Conservation (phyloP, 73 alveolate species). For the Tetrahymena thermophila region DNA sequence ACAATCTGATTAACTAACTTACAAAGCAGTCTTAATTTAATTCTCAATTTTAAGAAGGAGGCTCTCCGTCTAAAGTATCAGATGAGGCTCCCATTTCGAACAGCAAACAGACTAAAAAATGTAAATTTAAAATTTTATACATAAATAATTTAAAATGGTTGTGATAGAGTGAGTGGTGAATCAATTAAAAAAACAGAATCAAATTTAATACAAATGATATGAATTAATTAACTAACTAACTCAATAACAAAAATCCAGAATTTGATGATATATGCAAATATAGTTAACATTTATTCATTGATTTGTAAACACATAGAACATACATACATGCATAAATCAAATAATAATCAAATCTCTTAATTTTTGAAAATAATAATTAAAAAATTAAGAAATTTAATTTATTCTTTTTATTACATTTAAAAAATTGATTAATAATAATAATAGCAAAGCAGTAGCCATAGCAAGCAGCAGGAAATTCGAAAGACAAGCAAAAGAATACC, state of each 20-base stretch:
- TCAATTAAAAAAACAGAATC: not conserved
- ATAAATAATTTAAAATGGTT: not conserved
- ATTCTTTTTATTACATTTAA: not conserved
- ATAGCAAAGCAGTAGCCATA: not conserved
- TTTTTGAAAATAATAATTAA: not conserved
- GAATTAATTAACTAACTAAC: not conserved
- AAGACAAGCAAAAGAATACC: not conserved
- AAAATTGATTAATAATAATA: not conserved
- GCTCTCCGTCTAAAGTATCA: not conserved
- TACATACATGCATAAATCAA: not conserved
- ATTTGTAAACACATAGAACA: not conserved
- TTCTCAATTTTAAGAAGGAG: not conserved
- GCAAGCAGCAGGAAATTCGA: not conserved
- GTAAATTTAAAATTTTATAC: not conserved
- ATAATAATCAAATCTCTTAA: not conserved
- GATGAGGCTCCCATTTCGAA: not conserved
- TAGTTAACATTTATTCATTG: not conserved
- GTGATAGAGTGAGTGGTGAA: not conserved
- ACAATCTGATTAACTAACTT: not conserved
- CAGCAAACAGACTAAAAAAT: not conserved
- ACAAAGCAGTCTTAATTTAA: not conserved
- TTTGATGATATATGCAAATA: not conserved
- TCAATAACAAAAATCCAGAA: not conserved
- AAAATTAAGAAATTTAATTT: not conserved
- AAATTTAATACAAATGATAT: not conserved